Conservation (phyloP, 345 rosid species). For the Gossypium raimondii region DNA sequence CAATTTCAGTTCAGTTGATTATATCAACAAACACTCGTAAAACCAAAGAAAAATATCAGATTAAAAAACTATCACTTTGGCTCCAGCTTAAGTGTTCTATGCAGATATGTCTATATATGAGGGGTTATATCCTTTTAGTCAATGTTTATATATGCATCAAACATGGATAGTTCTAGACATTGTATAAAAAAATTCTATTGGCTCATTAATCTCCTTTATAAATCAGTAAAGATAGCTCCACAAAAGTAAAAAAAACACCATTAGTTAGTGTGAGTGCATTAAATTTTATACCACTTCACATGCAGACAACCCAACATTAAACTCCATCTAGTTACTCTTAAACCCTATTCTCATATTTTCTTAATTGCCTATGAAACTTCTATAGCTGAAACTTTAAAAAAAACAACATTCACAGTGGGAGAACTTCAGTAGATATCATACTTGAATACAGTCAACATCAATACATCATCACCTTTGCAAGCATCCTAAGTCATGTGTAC, state of each 20-base stretch:
- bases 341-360: not conserved
- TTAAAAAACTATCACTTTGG: no score
- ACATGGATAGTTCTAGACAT: not conserved
- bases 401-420: not conserved
- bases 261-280: not conserved
- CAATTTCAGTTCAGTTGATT: not conserved
- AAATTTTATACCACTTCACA: not conserved
- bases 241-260: not conserved
- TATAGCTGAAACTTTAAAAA: not conserved
- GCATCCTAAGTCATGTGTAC: not conserved
- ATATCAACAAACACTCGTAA: not conserved
- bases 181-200: not conserved
- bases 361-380: not conserved
- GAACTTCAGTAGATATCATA: not conserved
- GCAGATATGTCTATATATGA: no score
- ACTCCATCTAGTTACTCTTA: not conserved
- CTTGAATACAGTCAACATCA: not conserved
- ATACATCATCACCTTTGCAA: not conserved
- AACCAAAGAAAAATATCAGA: not conserved
- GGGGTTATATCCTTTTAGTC: no score
- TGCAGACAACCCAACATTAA: not conserved
- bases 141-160: not conserved
- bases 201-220: not conserved
- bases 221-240: not conserved
- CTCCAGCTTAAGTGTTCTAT: no score